Base-by-base conservation (phyloP, 345 rosid genomes). In the Murraya koenigii region DNA sequence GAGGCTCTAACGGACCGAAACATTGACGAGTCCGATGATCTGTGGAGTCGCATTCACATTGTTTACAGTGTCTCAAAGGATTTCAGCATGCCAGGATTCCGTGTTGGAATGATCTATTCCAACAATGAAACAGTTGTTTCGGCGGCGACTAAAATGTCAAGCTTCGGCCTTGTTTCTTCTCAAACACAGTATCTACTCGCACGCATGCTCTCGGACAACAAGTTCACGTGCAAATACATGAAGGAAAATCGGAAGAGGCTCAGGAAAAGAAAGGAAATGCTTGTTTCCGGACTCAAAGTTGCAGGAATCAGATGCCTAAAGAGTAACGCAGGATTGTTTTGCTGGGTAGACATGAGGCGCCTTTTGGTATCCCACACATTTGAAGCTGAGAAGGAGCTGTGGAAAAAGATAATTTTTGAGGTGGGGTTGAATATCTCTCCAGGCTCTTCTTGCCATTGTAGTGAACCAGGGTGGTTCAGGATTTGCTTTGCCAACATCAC, bases 391-490 rank as follows among this genome's bases (percentile, higher is more conserved):
- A 90, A 79, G 44, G 87, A 85, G 36, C 83, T 95, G 0, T 93
- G 98, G 99, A 85, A 74, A 80, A 84, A 82, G 79, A 84, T 93
- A 56, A 87, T 92, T 5, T 82, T 78, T 25, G 86, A 92, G 28
- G 97, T 92, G 2, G 85, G 92, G 80, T 78, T 93, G 47, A 95
- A 95, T 55, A 86, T 95, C 55, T 90, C 94, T 6, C 96, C 99
- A 0, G 98, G 99, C 15, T 89, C 91, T 5, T 90, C 98, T 32
- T 95, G 88, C 82, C 99, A 95, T 74, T 95, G 92, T 84, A 68
- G 78, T 10, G 99, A 93, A 58, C 97, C 98, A 5, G 99, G 99
- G 17, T 92, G 92, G 97, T 92, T 93, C 60, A 86, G 99, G 25
- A 85, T 92, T 30, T 95, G 99, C 84, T 93, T 91, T 55, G 97